Conservation (phyloP, 495 filamentous ascomycete genomes). For the Penicillium cinerascens region DNA sequence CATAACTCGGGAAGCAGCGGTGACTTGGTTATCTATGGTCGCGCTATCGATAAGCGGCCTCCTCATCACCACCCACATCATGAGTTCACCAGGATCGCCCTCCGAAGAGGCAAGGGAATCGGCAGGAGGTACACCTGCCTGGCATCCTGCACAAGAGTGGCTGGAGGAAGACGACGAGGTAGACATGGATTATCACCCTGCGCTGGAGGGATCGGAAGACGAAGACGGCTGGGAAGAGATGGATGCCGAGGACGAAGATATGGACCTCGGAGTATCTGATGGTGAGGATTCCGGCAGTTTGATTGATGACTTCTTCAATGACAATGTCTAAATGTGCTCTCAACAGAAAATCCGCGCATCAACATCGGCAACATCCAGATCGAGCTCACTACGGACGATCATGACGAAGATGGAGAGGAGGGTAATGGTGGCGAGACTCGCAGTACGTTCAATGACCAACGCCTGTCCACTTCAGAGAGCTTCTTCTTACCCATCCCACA, state of each 20-base stretch:
- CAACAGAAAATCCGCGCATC: constrained; percentile 25
- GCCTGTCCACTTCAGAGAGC: background rate
- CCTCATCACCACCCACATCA: constrained; percentile 15
- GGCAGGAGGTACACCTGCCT: constrained; percentile 11
- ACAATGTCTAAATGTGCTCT: background rate
- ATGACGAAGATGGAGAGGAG: constrained; percentile 35
- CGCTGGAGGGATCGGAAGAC: constrained; percentile 6
- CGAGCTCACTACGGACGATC: constrained; percentile 42
- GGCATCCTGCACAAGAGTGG: constrained; percentile 43
- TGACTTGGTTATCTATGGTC: constrained; percentile 6
- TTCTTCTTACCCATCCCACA: constrained; percentile 10
- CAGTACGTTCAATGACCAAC: constrained; percentile 2
- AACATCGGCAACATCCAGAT: constrained; percentile 46
- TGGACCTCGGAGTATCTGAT: constrained; percentile 33
- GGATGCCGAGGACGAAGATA: constrained; percentile 50
- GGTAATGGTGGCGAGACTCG: constrained; percentile 18
- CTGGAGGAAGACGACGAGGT: constrained; percentile 36
- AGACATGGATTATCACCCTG: constrained; percentile 23
- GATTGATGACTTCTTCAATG: background rate
- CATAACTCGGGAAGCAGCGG: constrained; percentile 13
- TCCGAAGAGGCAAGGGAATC: constrained; percentile 8
- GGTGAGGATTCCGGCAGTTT: constrained; percentile 26
- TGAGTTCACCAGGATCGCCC: constrained; percentile 12
- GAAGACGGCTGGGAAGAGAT: constrained; percentile 21
- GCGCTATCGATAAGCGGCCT: constrained; percentile 29